Evolutionary conservation across 176 grass and related monocot genomes (phyloP), one percentile per base, ranked within the genome.

Genomic region (Miscanthus lutarioriparius): DNA sequence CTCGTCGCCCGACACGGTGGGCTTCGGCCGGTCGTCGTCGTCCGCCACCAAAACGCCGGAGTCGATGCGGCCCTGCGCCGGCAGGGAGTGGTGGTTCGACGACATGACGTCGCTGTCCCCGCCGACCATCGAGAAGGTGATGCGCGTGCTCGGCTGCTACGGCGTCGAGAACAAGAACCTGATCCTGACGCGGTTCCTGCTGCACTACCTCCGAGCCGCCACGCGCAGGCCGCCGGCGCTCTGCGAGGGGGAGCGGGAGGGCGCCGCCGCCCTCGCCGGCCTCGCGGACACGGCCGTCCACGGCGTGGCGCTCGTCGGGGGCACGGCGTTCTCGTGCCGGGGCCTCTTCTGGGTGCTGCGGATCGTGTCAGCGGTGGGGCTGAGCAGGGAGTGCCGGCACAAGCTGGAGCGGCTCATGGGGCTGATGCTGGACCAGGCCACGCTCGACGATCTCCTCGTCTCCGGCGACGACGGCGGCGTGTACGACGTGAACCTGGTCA

Each of bases 51-150:
- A 92, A 80, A 97, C 90, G n/a, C 73, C 90, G 1, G 94, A 94
- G 12, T 92, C 94, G 5, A 68, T 89, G 69, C 84, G 58, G 85
- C 91, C 91, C 5, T 92, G 87, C 75, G 80, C 73, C 28, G 81
- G 79, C 48, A 71, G 75, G 82, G 93, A 98, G 70, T 98, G 96
- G 96, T 98, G 96, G 96, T 96, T 86, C 22, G 96, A 98, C 32
- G 93, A 96, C 83, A 73, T 96, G 80, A 90, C 91, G 8, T 78
- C 82, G 1, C 70, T 98, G 81, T 89, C 83, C 2, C 93, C 91
- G 40, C 39, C n/a, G 23, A 85, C 88, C 27, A 67, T 98, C 27
- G 91, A 95, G 70, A 92, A 92, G 86, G 87, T 76, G 63, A 98
- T 95, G 93, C 64, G 74, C 2, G 73, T 86, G 43, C 84, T 98